Percentiles rank a stretch among this genome's conserved stretches.
Conservation (phyloP, 768 basidiomycete species). For the Termitomyces sp. region DNA sequence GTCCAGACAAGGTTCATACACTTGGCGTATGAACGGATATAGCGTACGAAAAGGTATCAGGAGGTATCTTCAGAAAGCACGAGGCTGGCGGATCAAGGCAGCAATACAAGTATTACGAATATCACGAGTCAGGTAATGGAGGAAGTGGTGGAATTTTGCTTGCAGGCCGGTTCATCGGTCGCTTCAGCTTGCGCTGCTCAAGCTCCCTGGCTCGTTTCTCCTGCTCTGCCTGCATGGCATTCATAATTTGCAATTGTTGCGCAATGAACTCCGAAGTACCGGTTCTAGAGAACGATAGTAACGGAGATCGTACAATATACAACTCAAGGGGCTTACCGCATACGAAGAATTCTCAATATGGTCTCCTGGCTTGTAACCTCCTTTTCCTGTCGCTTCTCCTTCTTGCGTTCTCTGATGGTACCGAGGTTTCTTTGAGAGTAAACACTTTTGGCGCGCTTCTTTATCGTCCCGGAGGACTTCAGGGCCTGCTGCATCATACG, state of each 20-base stretch:
- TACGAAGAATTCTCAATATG: constrained; percentile 90
- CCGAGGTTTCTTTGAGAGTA: constrained; percentile 91
- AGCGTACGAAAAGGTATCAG: constrained; percentile 1
- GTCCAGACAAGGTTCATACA: not conserved
- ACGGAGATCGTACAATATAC: not conserved
- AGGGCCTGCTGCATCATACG: constrained; percentile 90
- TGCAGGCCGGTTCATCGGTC: constrained; percentile 31
- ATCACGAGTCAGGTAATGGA: constrained; percentile 23
- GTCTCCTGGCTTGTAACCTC: constrained; percentile 80
- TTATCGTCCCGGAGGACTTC: constrained; percentile 65
- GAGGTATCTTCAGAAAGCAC: constrained; percentile 9
- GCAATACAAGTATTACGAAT: constrained; percentile 1
- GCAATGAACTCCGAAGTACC: constrained; percentile 83
- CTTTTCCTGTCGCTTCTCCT: constrained; percentile 82
- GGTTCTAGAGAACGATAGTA: constrained; percentile 39
- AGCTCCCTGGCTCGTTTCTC: constrained; percentile 64
- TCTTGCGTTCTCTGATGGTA: constrained; percentile 92
- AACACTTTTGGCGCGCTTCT: constrained; percentile 90
- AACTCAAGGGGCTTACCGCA: constrained; percentile 61
- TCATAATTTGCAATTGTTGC: constrained; percentile 80
- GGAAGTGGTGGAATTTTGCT: constrained; percentile 35
- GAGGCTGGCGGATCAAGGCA: not conserved
- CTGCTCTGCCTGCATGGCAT: constrained; percentile 78
- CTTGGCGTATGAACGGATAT: constrained; percentile 1
- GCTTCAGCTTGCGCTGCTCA: constrained; percentile 54